Conservation (phyloP, 176 grass and related monocot species). For the Carex kokanica region DNA sequence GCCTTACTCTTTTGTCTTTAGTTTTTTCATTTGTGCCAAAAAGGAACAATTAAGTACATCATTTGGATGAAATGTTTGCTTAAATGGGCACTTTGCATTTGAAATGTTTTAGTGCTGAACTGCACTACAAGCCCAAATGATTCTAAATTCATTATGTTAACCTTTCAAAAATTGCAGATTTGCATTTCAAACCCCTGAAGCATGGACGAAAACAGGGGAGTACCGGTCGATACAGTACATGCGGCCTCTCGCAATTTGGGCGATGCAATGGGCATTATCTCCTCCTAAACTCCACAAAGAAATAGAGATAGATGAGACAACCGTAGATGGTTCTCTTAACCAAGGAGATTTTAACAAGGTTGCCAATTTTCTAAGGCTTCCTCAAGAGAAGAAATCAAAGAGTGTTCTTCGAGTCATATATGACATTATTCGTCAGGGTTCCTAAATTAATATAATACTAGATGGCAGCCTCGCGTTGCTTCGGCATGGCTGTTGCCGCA, state of each 20-base stretch:
- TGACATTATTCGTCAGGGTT: constrained; percentile 29
- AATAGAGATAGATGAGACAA: neutral
- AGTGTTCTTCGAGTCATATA: constrained; percentile 53
- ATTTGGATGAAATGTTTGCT: neutral
- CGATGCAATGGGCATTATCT: constrained; percentile 83
- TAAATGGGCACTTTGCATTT: neutral
- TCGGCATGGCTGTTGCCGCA: too few relatives aligned
- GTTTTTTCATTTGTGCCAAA: too few relatives aligned
- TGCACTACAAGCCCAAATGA: neutral
- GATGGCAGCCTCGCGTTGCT: too few relatives aligned
- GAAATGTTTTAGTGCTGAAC: neutral
- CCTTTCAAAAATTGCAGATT: constrained; percentile 34
- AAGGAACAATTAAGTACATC: neutral
- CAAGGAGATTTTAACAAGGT: constrained; percentile 47
- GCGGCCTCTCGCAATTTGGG: constrained; percentile 77
- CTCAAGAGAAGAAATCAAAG: constrained; percentile 37
- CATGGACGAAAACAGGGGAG: constrained; percentile 56
- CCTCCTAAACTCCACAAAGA: constrained; percentile 43
- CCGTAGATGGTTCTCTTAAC: neutral
- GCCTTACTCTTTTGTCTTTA: too few relatives aligned
- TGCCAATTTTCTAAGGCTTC: constrained; percentile 58
- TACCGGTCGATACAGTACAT: constrained; percentile 78
- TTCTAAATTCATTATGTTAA: neutral
- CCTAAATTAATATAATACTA: neutral
- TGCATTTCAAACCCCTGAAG: constrained; percentile 83